Evolutionary conservation across 2,329 filamentous ascomycete species (phyloP).

Genomic region (Ophiostoma quercus): DNA sequence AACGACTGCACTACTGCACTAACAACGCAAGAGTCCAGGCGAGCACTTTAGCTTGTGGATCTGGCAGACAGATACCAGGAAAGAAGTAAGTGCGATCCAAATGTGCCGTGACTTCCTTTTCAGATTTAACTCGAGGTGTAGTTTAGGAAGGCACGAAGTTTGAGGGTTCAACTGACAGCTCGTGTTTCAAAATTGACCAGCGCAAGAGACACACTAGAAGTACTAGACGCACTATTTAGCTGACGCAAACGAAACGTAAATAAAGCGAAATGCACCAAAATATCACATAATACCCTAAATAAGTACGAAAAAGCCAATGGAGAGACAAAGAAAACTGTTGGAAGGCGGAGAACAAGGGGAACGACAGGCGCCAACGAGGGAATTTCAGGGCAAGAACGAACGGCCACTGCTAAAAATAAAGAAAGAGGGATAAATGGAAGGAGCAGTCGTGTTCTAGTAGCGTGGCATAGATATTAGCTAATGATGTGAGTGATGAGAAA

Average conservation of each 20-base stretch:
- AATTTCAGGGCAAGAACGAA: slow-evolving; percentile 13
- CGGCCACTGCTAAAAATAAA: slow-evolving; percentile 12
- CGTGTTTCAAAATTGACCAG: not conserved
- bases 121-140: not conserved
- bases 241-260: not conserved
- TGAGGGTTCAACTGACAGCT: not conserved
- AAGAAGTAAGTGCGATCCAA: not conserved
- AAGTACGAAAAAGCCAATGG: not conserved
- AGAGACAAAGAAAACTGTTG: not conserved
- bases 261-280: not conserved
- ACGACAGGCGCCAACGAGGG: not conserved
- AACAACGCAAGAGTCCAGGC: not conserved
- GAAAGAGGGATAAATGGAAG: slow-evolving; percentile 3
- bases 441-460: not conserved
- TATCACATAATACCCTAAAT: not conserved
- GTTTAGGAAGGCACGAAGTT: not conserved
- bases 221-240: not conserved
- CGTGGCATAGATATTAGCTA: not conserved
- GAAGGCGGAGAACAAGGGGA: slow-evolving; percentile 1
- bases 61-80: no score
- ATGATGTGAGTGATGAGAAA: not conserved
- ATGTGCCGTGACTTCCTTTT: not conserved
- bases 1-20: slow-evolving; percentile 11
- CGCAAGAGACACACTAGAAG: not conserved
- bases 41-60: not conserved